phyloP scores from a whole-genome alignment of 73 alveolate species.

The Paramecium caudatum region DNA sequence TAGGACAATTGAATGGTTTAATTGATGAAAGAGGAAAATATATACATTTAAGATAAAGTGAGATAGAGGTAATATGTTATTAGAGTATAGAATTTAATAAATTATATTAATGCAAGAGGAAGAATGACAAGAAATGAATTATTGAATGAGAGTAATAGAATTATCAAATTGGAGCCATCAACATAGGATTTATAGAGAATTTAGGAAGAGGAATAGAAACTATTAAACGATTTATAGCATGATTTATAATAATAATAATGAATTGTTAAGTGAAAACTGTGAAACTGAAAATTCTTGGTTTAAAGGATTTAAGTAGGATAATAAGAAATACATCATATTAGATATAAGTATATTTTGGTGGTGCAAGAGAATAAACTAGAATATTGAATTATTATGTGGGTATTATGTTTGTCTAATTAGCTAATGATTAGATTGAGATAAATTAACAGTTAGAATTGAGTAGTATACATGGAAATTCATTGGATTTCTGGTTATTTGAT shows the following conservation, averaged over 20 bases:
- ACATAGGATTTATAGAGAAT: slow-evolving; percentile 52
- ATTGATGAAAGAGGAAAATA: slow-evolving; percentile 92
- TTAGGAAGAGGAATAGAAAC: slow-evolving; percentile 56
- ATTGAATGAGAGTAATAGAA: slow-evolving; percentile 71
- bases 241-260: slow-evolving; percentile 36
- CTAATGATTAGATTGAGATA: background rate
- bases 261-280: slow-evolving; percentile 30
- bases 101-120: slow-evolving; percentile 76
- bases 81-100: slow-evolving; percentile 69
- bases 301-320: background rate
- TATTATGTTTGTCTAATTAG: background rate
- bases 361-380: slow-evolving; percentile 11
- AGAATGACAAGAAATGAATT: slow-evolving; percentile 76
- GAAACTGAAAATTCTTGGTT: background rate
- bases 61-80: slow-evolving; percentile 73
- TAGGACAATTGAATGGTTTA: slow-evolving; percentile 82
- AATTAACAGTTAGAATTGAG: background rate
- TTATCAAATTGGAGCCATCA: slow-evolving; percentile 76
- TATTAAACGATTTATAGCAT: slow-evolving; percentile 41
- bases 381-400: slow-evolving; percentile 32
- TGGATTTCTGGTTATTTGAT: slow-evolving; percentile 61
- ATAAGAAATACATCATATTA: slow-evolving; percentile 35
- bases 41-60: slow-evolving; percentile 81
- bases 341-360: slow-evolving; percentile 40
- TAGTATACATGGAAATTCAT: slow-evolving; percentile 23